Evolutionary conservation across 441 rosid genomes (phyloP).

Genomic region (Gossypium schwendimanii): DNA sequence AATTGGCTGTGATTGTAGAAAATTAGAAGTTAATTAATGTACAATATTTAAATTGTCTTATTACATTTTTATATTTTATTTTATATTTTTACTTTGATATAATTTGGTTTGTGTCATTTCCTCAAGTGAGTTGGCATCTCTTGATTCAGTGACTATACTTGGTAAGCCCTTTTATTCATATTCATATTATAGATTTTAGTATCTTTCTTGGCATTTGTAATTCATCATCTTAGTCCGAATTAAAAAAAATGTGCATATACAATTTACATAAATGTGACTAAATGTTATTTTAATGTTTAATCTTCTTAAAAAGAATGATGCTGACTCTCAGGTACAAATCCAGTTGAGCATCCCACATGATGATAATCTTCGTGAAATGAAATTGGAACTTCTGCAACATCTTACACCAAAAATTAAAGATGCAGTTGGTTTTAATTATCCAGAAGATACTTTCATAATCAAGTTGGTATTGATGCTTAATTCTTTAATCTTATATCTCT

Average conservation of each 20-base stretch:
- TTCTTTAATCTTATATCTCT: background rate
- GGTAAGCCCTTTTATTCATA: background rate
- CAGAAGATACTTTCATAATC: slow-evolving; percentile 45
- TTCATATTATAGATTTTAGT: background rate
- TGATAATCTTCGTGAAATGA: slow-evolving; percentile 48
- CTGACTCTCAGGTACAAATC: slow-evolving; percentile 49
- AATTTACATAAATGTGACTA: background rate
- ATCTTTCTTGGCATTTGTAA: background rate
- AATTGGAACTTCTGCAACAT: slow-evolving; percentile 48
- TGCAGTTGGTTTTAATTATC: slow-evolving; percentile 32
- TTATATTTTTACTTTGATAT: background rate
- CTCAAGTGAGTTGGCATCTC: background rate
- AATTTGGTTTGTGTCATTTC: background rate
- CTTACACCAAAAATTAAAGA: slow-evolving; percentile 30
- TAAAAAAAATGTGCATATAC: background rate
- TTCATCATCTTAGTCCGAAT: background rate
- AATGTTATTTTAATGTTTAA: background rate
- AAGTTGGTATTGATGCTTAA: slow-evolving; percentile 46
- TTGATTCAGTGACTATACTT: background rate
- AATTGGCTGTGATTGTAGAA: too few relatives aligned
- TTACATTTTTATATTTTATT: background rate
- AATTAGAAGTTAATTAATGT: too few relatives aligned
- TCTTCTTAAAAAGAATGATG: slow-evolving; percentile 2
- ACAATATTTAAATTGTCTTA: too few relatives aligned
- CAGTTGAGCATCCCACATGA: slow-evolving; percentile 36